Conservation (phyloP, 2,329 filamentous ascomycete species). For the Ophiocordyceps australis region DNA sequence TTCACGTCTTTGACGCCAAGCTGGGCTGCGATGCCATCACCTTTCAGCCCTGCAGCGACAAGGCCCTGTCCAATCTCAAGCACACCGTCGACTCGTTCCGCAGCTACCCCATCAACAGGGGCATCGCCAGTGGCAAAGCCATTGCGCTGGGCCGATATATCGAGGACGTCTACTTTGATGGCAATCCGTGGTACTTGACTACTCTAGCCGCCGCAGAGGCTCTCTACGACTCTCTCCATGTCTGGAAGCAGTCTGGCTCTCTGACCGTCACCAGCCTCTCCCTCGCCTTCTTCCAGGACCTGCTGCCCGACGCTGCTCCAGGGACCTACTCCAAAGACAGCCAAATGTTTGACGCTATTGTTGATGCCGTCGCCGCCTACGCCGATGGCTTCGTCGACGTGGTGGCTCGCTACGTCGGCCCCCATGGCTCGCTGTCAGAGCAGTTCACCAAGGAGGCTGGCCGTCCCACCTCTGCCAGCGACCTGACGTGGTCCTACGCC, state of each 20-base stretch:
- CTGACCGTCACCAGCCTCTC: conserved; percentile 48
- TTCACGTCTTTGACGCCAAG: conserved; percentile 50
- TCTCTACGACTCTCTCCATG: conserved; percentile 57
- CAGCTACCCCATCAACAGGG: conserved; percentile 51
- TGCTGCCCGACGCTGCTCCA: conserved; percentile 34
- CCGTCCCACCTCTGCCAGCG: conserved; percentile 39
- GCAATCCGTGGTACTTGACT: conserved; percentile 68
- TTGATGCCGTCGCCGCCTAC: conserved; percentile 36
- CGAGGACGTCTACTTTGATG: conserved; percentile 58
- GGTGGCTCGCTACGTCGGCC: conserved; percentile 41
- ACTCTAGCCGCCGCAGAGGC: conserved; percentile 66
- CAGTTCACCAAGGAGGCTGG: conserved; percentile 41
- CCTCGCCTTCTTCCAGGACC: conserved; percentile 52
- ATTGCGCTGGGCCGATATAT: conserved; percentile 48
- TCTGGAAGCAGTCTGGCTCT: conserved; percentile 45
- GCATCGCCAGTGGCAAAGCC: conserved; percentile 38
- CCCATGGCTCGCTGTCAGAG: conserved; percentile 47
- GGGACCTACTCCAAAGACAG: conserved; percentile 41
- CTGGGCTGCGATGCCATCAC: conserved; percentile 49
- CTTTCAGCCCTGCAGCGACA: conserved; percentile 61
- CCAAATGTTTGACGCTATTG: conserved; percentile 31
- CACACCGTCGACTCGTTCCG: conserved; percentile 60
- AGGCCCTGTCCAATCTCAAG: conserved; percentile 59
- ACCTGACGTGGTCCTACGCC: conserved; percentile 60
- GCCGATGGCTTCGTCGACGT: conserved; percentile 44